A percentile compares a stretch with the other conserved stretches of the same genome.
phyloP scores from a whole-genome alignment of 345 rosid species.

The Syzygium oleosum region DNA sequence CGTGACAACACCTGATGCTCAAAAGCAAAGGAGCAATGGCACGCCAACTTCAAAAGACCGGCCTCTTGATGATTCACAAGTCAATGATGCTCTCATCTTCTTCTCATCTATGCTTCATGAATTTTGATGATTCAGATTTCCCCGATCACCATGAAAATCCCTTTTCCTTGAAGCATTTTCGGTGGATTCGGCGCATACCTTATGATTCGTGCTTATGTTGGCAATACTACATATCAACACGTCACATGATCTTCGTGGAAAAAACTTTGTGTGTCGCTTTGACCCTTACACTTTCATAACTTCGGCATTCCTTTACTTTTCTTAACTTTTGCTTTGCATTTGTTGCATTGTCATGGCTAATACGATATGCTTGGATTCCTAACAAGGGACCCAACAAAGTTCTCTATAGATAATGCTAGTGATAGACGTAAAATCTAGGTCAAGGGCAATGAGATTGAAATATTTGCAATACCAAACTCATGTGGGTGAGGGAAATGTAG shows the following conservation, averaged over 20 bases:
- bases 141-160: neutral
- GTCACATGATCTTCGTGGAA: neutral
- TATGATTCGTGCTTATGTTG: neutral
- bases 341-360: neutral
- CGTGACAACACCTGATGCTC: neutral
- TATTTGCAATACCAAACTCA: neutral
- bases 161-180: neutral
- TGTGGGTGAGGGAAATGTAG: neutral
- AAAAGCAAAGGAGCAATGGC: neutral
- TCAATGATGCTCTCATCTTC: neutral
- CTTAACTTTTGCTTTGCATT: neutral
- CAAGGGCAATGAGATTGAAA: neutral
- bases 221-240: neutral
- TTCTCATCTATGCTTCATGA: neutral
- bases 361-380: neutral
- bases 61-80: neutral
- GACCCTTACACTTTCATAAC: neutral
- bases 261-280: neutral
- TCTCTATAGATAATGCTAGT: neutral
- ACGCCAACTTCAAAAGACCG: neutral
- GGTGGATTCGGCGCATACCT: neutral
- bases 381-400: neutral
- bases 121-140: neutral
- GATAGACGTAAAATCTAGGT: neutral
- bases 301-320: neutral